Percentiles rank a stretch among this genome's conserved stretches.
These are phyloP conservation scores for Zostera marina DNA, from an alignment of 116 monocot genomes.

Conservation along the genomic window DNA sequence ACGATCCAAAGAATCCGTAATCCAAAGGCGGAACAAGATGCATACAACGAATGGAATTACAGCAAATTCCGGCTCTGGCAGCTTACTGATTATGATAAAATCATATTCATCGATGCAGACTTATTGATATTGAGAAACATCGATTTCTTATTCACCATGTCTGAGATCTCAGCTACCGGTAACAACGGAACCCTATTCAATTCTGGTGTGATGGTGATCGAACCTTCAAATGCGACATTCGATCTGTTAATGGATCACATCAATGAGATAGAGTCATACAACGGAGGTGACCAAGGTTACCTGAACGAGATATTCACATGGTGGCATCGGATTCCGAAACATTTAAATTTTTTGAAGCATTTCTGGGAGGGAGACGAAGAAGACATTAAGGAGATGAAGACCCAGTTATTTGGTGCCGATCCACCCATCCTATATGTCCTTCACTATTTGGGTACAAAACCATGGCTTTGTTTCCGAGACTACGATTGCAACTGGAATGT, in stretches of 20 bases:
- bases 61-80: conserved; percentile 98
- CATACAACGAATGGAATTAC: conserved; percentile 97
- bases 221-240: conserved; percentile 90
- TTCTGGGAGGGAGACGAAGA: conserved; percentile 74
- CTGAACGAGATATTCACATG: conserved; percentile 87
- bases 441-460: conserved; percentile 79
- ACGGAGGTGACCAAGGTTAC: conserved; percentile 93
- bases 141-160: conserved; percentile 67
- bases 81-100: conserved; percentile 81
- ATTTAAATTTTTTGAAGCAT: conserved; percentile 95
- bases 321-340: conserved; percentile 88
- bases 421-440: conserved; percentile 80
- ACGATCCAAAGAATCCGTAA: conserved; percentile 77
- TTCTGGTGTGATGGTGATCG: conserved; percentile 87
- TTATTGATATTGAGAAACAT: conserved; percentile 70
- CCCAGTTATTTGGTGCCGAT: conserved; percentile 32
- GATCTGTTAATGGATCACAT: conserved; percentile 76
- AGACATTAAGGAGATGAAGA: conserved; percentile 48
- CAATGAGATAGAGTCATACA: conserved; percentile 74
- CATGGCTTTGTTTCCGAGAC: conserved; percentile 88
- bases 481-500: conserved; percentile 97
- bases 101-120: conserved; percentile 92
- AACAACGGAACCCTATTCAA: conserved; percentile 90
- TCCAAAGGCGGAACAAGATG: conserved; percentile 64
- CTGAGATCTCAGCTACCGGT: conserved; percentile 63